Base-by-base conservation (phyloP, 2,329 filamentous ascomycete genomes). In the Cercospora canescens region DNA sequence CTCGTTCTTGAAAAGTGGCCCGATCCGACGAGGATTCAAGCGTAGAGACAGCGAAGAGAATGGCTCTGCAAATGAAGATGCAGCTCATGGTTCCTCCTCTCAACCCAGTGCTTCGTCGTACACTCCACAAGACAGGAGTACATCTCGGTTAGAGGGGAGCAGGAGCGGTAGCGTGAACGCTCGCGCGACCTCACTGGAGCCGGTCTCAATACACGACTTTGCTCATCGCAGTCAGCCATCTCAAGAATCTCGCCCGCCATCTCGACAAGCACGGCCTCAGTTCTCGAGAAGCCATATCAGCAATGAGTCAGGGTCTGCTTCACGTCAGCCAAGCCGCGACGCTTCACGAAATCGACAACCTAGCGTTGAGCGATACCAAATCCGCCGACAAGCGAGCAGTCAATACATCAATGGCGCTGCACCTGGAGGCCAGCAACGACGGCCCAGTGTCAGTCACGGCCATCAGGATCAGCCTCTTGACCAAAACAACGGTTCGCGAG, bases 1-100 rank as follows among this genome's bases (percentile, higher is more conserved):
- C 1, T 90, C 88, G 66, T 94, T 94, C 70, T 81, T 95, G 24
- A 93, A 91, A 71, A 92, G 91, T 1, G 76, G 75, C 35, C 92
- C 92, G 30, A 91, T 92, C 21, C 87, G 92, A 62, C 85, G 93
- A 71, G 92, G 91, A 30, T 76, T 78, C 28, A 86, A 91, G 67
- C 84, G 89, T 69, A 82, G 88, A 65, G 85, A 85, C 61, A 81
- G 80, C 61, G 81, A 82, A 55, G 81, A 83, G 54, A 81, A 82
- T 56, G 74, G 80, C 48, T 81, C 78, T 41, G 76, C 77, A 2
- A 71, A 73, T 28, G 77, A 78, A 35, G 78, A 77, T n/a, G 69
- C 69, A 28, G 72, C 67, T 12, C 69, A 68, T 45, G 72, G 65
- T n/a, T 72, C 71, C n/a, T 71, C 72, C 30, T 76, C 73, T 24